These are phyloP conservation scores for Penicillium hesseltinei DNA, from an alignment of 2,329 filamentous ascomycete species.

Conservation along the genomic window DNA sequence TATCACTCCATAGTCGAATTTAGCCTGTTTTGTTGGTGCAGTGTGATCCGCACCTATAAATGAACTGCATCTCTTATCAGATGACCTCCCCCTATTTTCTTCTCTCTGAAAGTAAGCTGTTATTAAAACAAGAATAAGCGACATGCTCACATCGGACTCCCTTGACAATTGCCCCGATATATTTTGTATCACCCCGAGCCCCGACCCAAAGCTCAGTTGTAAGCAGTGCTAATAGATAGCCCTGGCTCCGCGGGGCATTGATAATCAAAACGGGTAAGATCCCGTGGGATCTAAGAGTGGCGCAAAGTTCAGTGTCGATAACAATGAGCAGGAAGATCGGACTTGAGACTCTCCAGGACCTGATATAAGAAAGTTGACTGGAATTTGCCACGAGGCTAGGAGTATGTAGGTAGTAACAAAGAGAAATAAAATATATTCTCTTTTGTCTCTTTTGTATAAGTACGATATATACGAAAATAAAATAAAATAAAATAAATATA, in stretches of 20 bases:
- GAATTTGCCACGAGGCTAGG: constrained; percentile 2
- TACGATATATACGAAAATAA: too few species aligned
- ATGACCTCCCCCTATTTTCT: constrained; percentile 10
- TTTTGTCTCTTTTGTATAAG: too few species aligned
- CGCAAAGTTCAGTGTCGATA: not conserved
- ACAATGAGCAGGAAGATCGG: not conserved
- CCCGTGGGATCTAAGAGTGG: not conserved
- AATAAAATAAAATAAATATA: not conserved
- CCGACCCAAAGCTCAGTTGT: not conserved
- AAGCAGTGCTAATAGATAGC: not conserved
- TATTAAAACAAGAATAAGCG: not conserved
- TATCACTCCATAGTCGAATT: constrained; percentile 13
- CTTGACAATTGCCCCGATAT: not conserved
- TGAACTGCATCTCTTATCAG: constrained; percentile 12
- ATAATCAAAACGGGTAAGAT: not conserved
- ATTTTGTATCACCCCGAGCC: not conserved
- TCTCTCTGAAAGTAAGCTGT: not conserved
- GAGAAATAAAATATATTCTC: not conserved
- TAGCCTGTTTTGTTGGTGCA: constrained; percentile 18
- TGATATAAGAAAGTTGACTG: not conserved
- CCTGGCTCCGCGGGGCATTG: constrained; percentile 2
- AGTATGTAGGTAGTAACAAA: not conserved
- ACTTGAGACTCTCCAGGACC: not conserved
- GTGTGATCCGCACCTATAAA: constrained; percentile 11
- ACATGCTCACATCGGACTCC: constrained; percentile 1